phyloP scores from a whole-genome alignment of 305 asterid genomes.

The Solanum chacoense region DNA sequence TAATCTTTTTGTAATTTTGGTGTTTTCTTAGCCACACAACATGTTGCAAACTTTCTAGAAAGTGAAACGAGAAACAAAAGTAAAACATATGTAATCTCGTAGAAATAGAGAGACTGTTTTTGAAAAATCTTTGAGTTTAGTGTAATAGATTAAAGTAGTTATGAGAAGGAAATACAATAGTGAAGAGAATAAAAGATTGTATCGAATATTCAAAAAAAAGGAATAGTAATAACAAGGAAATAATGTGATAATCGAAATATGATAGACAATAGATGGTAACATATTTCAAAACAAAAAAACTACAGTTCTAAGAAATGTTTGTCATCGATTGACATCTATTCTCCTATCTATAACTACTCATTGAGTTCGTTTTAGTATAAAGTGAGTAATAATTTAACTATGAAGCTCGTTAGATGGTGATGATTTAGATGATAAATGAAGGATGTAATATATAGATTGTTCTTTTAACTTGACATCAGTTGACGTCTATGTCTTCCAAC shows the following conservation, averaged over 20 bases:
- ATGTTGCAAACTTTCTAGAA: neutral
- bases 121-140: neutral
- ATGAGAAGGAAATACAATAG: neutral
- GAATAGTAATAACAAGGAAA: neutral
- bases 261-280: no score
- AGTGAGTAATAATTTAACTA: neutral
- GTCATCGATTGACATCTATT: neutral
- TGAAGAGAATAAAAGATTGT: neutral
- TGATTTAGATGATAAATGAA: no score
- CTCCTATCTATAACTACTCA: neutral
- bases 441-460: no score
- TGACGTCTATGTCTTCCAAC: no score
- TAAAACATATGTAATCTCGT: no score
- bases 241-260: neutral
- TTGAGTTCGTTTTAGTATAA: neutral
- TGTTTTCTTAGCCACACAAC: constrained; percentile 7
- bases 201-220: no score
- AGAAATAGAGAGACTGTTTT: neutral
- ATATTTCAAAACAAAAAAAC: neutral
- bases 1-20: neutral
- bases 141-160: neutral
- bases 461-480: no score
- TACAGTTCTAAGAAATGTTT: neutral
- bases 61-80: neutral
- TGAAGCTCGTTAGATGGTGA: no score